A percentile compares a stretch with the other conserved stretches of the same genome.
Conservation (phyloP, 768 basidiomycete genomes). For the Botryobasidium botryosum region DNA sequence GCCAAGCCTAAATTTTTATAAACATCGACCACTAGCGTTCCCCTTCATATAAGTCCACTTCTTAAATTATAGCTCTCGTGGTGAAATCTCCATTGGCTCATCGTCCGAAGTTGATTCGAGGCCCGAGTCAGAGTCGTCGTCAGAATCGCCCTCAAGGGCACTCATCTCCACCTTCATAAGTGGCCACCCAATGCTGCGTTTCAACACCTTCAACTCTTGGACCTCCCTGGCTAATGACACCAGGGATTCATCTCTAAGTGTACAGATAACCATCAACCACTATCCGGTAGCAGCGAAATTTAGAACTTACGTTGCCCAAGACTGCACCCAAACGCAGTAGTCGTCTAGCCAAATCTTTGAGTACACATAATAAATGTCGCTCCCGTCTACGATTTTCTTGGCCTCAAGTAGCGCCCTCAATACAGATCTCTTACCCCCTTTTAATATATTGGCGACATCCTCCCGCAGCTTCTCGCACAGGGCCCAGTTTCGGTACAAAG, state of each 20-base stretch:
- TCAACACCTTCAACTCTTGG: constrained; percentile 28
- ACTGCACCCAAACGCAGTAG: constrained; percentile 66
- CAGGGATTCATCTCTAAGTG: constrained; percentile 39
- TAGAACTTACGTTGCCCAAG: constrained; percentile 43
- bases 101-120: neutral
- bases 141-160: constrained; percentile 29
- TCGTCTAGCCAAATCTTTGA: constrained; percentile 78
- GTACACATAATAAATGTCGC: constrained; percentile 80
- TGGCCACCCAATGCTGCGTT: constrained; percentile 47
- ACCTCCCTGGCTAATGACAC: constrained; percentile 30
- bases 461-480: constrained; percentile 49
- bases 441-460: constrained; percentile 44
- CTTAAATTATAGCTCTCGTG: neutral
- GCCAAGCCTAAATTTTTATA: neutral
- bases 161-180: constrained; percentile 49
- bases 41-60: neutral
- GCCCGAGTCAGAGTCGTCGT: constrained; percentile 52
- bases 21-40: neutral
- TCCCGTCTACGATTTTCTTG: constrained; percentile 59
- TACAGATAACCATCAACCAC: neutral
- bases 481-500: constrained; percentile 61
- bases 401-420: constrained; percentile 51
- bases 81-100: neutral
- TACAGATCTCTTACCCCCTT: constrained; percentile 42
- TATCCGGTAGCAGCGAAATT: neutral